Base-by-base conservation (phyloP, 73 alveolate species). In the Uronychia setigera region DNA sequence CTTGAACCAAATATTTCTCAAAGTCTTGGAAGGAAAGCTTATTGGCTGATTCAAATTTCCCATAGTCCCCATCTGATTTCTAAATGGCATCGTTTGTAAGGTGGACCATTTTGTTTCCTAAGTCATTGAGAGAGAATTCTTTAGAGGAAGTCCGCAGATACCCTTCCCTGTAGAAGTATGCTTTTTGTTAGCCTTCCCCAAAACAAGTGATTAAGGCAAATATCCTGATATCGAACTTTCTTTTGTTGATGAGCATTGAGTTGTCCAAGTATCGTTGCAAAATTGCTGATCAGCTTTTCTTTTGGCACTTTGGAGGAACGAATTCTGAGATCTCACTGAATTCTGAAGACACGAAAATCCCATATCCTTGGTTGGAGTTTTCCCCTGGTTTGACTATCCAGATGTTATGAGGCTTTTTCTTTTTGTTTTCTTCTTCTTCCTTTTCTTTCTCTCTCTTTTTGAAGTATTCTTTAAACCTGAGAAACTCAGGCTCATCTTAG, bases 21-120 rank as follows among this genome's bases (percentile, higher is more conserved):
- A 92, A 94, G 26, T 94, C 98, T 80, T 89, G 59, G 82, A 92
- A 93, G 32, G 97, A 93, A 31, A 94, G 93, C 84, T 94, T 95
- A 75, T 94, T 94, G 33, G 97, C 95, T 58, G 88, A 87, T 82
- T 94, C 98, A 85, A 74, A 90, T 86, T 92, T 94, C 30, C 95
- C 97, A 89, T 92, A 94, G 82, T 94, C 94, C 28, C 84, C 94
- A 32, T 91, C 89, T 59, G 89, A 85, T 85, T 94, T 92, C 86
- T 94, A 93, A 83, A 94, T 91, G 31, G 98, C 94, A 84, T 94
- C 95, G 87, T 94, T 94, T 1, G 98, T 94, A 28, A 94, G 83
- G 83, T 94, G 98, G n/a, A 93, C 91, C 76, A 88, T 85, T 34
- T 94, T 93, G 82, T 90, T 86, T 58, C 81, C 46, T 0, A 84